A percentile compares a stretch with the other conserved stretches of the same genome.
phyloP scores from a whole-genome alignment of 2,329 filamentous ascomycete species.

The Colletotrichum ledebouriae region DNA sequence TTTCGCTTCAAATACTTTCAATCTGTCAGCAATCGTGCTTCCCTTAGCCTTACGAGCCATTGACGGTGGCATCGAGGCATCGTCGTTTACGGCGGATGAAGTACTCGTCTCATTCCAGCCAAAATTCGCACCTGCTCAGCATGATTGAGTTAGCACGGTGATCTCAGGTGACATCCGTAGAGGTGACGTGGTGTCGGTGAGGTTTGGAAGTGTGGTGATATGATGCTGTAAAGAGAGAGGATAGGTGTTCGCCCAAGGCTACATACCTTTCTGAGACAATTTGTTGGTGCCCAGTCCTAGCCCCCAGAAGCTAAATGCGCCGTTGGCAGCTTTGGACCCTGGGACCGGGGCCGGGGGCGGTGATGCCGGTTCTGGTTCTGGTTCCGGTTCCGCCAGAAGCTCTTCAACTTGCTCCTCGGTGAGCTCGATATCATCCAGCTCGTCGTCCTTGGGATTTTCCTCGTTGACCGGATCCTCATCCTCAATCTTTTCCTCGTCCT shows the following conservation, averaged over 20 bases:
- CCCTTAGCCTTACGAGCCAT: constrained; percentile 62
- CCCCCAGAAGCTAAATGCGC: constrained; percentile 71
- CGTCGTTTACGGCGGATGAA: constrained; percentile 51
- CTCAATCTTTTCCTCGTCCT: constrained; percentile 29
- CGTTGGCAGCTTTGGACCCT: constrained; percentile 50
- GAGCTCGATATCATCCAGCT: constrained; percentile 49
- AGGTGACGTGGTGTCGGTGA: constrained; percentile 23
- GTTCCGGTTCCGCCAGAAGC: constrained; percentile 50
- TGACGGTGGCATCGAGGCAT: constrained; percentile 56
- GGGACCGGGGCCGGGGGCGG: constrained; percentile 24
- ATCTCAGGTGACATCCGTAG: constrained; percentile 55
- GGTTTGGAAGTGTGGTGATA: constrained; percentile 38
- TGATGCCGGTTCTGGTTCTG: constrained; percentile 26
- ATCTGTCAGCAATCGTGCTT: constrained; percentile 68
- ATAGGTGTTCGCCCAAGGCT: constrained; percentile 45
- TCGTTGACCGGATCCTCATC: constrained; percentile 40
- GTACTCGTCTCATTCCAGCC: constrained; percentile 57
- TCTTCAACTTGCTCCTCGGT: constrained; percentile 60
- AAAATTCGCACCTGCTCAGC: constrained; percentile 60
- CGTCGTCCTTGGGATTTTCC: constrained; percentile 40
- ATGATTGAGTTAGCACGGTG: constrained; percentile 64
- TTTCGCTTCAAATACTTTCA: constrained; percentile 67
- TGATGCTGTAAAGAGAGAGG: constrained; percentile 34
- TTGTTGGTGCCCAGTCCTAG: constrained; percentile 62
- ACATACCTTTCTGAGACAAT: constrained; percentile 56